Percentiles rank a stretch among this genome's conserved stretches.
Evolutionary conservation across 2,329 filamentous ascomycete genomes (phyloP).

Genomic region (Pseudopithomyces maydicus): DNA sequence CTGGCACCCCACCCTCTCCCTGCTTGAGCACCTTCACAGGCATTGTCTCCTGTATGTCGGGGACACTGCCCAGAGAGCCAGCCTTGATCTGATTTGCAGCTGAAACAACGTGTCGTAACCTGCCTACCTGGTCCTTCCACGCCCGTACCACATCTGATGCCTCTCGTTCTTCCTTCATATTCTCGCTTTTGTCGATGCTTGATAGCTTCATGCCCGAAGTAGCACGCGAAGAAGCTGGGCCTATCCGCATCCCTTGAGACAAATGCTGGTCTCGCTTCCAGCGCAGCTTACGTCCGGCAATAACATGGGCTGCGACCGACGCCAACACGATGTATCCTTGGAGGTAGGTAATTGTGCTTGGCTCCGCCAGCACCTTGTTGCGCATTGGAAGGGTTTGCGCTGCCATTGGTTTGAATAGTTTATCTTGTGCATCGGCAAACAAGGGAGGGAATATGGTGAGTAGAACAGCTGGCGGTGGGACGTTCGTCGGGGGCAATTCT

Average conservation of each 20-base stretch:
- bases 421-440: constrained; percentile 67
- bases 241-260: constrained; percentile 86
- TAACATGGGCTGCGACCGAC: constrained; percentile 74
- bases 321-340: constrained; percentile 66
- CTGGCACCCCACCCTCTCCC: constrained; percentile 70
- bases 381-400: constrained; percentile 63
- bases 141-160: constrained; percentile 74
- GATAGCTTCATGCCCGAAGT: constrained; percentile 87
- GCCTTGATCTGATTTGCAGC: constrained; percentile 60
- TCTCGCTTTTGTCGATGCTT: constrained; percentile 81
- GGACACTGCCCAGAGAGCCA: constrained; percentile 58
- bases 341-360: constrained; percentile 67
- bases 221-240: constrained; percentile 69
- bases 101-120: constrained; percentile 73
- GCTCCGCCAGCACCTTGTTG: constrained; percentile 67
- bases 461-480: constrained; percentile 85
- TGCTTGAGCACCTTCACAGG: constrained; percentile 67
- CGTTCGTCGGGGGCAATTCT: constrained; percentile 73
- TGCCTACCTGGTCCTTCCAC: constrained; percentile 78
- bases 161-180: constrained; percentile 83
- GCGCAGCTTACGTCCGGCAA: constrained; percentile 81
- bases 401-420: constrained; percentile 69
- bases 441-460: constrained; percentile 76
- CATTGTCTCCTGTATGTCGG: constrained; percentile 74
- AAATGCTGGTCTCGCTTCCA: constrained; percentile 91